Base-by-base conservation (phyloP, 1,284 basidiomycete genomes). In the Clitocybe nebularis region DNA sequence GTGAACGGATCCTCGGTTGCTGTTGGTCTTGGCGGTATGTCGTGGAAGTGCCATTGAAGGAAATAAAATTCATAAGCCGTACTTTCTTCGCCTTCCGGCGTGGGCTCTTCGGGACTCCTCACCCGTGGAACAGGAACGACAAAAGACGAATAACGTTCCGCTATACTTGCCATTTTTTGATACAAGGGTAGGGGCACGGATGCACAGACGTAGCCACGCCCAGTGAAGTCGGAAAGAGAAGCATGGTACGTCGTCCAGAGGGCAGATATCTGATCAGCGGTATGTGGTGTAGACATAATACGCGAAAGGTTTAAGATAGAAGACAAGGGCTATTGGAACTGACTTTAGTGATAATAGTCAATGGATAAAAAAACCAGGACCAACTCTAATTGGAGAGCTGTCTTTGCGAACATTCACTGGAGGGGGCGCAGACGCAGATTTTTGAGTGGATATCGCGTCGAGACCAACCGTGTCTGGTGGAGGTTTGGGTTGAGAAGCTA, bases 201-300 rank as follows among this genome's bases (percentile, higher is more conserved):
- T 0, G 93, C 93, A 45, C 84, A 93, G 13, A 96, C 73, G 59
- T 76, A 92, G 5, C 90, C 89, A 34, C 82, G 76, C 5, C 91
- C 84, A 0, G 88, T 84, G 0, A 89, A 84, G 10, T 77, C 72
- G 8, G 81, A 80, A 16, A 86, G 79, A 3, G 86, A 79, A 11
- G 81, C 77, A 61, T 96, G 93, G 57, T 93, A 96, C 0, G 86
- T 77, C n/a, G 79, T 88, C 93, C 93, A 96, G 1, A 96, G 72
- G 1, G 82, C 74, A 3, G 81, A 76, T 50, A 97, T 75, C 57
- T 88, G 83, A 6, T 78, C 73, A 2, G 82, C 48, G 1, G 85
- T 83, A 54, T 93, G 88, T 0, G 86, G 79, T 2, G 75, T 76
- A 19, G 78, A 68, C 35, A 89, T 59, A 6, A 94, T 64, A 43